These are phyloP conservation scores for Hanseniaspora jakobsenii DNA, from an alignment of 805 yeast genomes.

Conservation along the genomic window DNA sequence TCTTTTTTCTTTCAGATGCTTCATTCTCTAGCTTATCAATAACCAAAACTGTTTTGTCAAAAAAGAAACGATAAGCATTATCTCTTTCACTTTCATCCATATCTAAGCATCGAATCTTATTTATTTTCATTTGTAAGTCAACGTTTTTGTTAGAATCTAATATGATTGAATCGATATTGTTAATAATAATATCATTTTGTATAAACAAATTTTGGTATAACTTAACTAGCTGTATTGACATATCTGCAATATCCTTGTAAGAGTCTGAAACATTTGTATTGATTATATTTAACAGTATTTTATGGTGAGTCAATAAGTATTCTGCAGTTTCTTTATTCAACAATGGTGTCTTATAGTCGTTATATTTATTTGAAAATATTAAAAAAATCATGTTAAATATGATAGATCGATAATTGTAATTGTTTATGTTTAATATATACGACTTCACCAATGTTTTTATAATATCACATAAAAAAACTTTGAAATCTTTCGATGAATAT, in stretches of 20 bases:
- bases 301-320: background rate
- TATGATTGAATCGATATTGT: too few species aligned
- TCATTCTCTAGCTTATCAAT: too few species aligned
- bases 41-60: too few species aligned
- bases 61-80: too few species aligned
- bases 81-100: too few species aligned
- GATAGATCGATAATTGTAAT: conserved; percentile 5
- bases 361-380: conserved; percentile 1
- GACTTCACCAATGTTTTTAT: background rate
- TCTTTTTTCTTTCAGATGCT: too few species aligned
- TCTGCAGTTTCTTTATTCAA: background rate
- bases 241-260: background rate
- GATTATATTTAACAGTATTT: background rate
- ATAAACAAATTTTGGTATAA: background rate
- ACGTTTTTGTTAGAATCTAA: too few species aligned
- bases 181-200: too few species aligned
- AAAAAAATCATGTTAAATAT: conserved; percentile 4
- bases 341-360: conserved; percentile 3
- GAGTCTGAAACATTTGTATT: background rate
- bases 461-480: background rate
- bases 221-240: background rate
- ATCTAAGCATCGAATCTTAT: too few species aligned
- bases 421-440: conserved; percentile 2
- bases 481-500: background rate
- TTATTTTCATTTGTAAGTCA: too few species aligned